These are phyloP conservation scores for Areca catechu DNA, from an alignment of 176 grass and related monocot genomes.

Conservation along the genomic window DNA sequence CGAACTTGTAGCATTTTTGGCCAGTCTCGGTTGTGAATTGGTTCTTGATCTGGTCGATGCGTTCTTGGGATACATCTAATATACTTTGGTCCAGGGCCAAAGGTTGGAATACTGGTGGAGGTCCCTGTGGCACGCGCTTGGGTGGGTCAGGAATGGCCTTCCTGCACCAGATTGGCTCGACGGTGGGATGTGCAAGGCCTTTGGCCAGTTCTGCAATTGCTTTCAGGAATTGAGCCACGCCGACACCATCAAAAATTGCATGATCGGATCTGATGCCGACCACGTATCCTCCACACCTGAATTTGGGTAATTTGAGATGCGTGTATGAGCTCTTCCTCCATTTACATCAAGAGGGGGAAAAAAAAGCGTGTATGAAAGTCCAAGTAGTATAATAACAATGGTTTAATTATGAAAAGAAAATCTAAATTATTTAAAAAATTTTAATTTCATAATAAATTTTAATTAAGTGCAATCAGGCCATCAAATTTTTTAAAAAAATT, in stretches of 20 bases:
- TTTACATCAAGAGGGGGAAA: too few species aligned
- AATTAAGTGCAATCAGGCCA: too few species aligned
- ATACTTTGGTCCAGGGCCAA: conserved; percentile 33
- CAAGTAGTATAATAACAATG: too few species aligned
- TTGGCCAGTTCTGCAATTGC: conserved; percentile 35
- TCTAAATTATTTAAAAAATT: too few species aligned
- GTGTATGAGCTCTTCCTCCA: too few species aligned
- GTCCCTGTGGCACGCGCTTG: conserved; percentile 18
- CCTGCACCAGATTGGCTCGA: conserved; percentile 45
- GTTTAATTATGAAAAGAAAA: too few species aligned
- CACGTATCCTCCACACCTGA: conserved; percentile 26
- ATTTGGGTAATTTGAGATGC: too few species aligned
- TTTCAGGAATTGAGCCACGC: too few species aligned
- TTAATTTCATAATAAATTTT: too few species aligned
- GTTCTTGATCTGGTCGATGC: conserved; percentile 43
- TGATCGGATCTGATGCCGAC: conserved; percentile 16
- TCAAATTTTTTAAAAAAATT: too few species aligned
- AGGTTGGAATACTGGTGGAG: conserved; percentile 34
- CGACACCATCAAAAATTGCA: too few species aligned
- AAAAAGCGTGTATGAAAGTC: too few species aligned
- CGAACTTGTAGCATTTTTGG: conserved; percentile 56
- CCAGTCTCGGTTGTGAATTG: conserved; percentile 46
- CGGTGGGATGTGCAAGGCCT: conserved; percentile 29
- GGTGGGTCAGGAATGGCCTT: conserved; percentile 43
- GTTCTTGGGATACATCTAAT: conserved; percentile 33